Percentiles rank a stretch among this genome's conserved stretches.
These are phyloP conservation scores for Phytomonas sp. DNA, from an alignment of 208 protist species.

Conservation along the genomic window DNA sequence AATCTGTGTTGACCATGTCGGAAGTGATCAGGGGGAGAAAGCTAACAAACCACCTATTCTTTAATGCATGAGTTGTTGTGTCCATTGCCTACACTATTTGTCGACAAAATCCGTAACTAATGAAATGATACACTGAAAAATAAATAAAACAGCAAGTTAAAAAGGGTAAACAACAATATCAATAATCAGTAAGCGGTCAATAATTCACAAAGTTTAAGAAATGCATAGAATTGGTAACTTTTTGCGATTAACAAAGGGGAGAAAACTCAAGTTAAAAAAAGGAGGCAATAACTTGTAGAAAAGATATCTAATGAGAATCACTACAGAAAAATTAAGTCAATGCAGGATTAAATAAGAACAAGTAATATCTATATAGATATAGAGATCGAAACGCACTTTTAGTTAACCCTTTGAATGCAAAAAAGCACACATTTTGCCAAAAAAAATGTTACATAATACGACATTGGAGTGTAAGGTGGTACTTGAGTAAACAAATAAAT, in stretches of 20 bases:
- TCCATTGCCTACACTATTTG: conserved; percentile 1
- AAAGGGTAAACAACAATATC: conserved; percentile 9
- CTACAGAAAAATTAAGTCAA: not conserved
- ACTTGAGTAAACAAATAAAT: not conserved
- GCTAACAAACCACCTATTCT: conserved; percentile 77
- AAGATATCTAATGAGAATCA: not conserved
- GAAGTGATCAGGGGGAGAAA: conserved; percentile 69
- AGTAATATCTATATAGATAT: too few relatives aligned
- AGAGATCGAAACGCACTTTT: not conserved
- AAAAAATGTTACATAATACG: not conserved
- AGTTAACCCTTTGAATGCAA: not conserved
- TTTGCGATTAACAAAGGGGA: not conserved
- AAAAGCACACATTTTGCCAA: not conserved
- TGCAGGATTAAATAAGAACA: not conserved
- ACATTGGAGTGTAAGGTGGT: not conserved
- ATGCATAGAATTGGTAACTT: not conserved
- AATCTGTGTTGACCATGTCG: conserved; percentile 62
- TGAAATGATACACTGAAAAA: not conserved
- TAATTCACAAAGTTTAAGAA: not conserved
- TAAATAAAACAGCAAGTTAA: not conserved
- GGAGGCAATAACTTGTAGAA: not conserved
- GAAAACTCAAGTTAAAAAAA: not conserved
- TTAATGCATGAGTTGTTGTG: conserved; percentile 41
- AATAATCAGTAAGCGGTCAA: not conserved
- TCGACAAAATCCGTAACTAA: conserved; percentile 4